Base-by-base conservation (phyloP, 306 rosid species). In the Trifolium dubium region DNA sequence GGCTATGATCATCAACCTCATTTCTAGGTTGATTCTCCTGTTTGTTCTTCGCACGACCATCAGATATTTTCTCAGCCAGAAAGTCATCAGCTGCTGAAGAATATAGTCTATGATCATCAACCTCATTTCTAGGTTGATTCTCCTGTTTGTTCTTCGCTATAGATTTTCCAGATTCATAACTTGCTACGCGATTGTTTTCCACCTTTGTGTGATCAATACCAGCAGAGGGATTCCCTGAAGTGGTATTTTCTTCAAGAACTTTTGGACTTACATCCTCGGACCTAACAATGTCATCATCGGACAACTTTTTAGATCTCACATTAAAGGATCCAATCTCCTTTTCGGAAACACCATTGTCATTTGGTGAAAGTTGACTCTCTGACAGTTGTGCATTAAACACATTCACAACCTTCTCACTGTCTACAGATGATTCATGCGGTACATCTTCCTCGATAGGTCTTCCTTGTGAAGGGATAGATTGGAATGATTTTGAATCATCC, bases 1-100 rank as follows among this genome's bases (percentile, higher is more conserved):
- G 66, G 58, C 69, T 15, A 4, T 40, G 73, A 63, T 64, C 84
- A 85, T 73, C 83, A 76, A 59, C 84, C 60, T 82, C 83, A 79
- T 60, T 64, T 75, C 23, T 55, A 19, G 77, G 47, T 74, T 85
- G 79, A 62, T 77, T 70, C 61, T 17, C n/a, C n/a, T n/a, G n/a
- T n/a, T n/a, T n/a, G n/a, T n/a, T n/a, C n/a, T n/a, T n/a, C n/a
- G 71, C 37, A 78, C 61, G 47, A 67, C 72, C 83, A 56, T 54
- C 73, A 60, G 77, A 43, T 75, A 60, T 81, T 41, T 70, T 58
- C 32, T 80, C 88, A 58, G 58, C 67, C 50, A 68, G 35, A 54
- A 81, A 58, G 71, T 81, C 81, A 60, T 67, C 74, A 63, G 18
- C 68, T 10, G 80, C 44, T 49, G 70, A 69, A 64, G 81, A 82